Base-by-base conservation (phyloP, 1,139 yeast species). In the Suhomyces yuchorum region DNA sequence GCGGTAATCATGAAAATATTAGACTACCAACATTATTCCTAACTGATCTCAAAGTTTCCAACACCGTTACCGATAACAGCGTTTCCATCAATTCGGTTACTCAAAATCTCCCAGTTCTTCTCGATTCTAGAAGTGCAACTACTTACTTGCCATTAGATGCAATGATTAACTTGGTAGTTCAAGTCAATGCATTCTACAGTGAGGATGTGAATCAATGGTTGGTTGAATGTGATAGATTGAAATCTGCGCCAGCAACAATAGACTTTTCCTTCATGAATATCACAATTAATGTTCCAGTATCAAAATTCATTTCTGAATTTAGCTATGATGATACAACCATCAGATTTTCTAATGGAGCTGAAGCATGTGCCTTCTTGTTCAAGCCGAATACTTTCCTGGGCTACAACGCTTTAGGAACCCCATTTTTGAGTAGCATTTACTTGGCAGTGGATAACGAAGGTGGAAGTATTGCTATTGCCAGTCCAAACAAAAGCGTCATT, bases 381-480 rank as follows among this genome's bases (percentile, higher is more conserved):
- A 63, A 75, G 30, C 87, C 91, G 0, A 74, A 79, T 40, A 66
- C 73, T 4, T 52, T 56, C 14, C 54, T 69, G 3, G 91, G 92
- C 1, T 84, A 71, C 60, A 73, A 78, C 18, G 59, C 82, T 1
- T 65, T 89, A 35, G 96, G 96, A 1, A 66, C 81, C 8, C 75
- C 88, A 1, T 82, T 87, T 55, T 56, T 88, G 47, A 70, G 73
- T 46, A 71, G 75, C 42, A 68, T 80, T 22, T 87, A 83, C 61
- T 54, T 86, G 41, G 93, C 85, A 0, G 82, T 87, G 40, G 95
- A 88, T 63, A 76, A 81, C 53, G 89, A 78, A 19, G 82, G 82
- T 22, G 64, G 70, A 32, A 70, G 69, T 28, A 66, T 88, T 8
- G 96, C 87, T 0, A 47, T 88, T 42, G 88, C 81, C 1, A 73